A percentile compares a stretch with the other conserved stretches of the same genome.
phyloP scores from a whole-genome alignment of 129 eudicot species.

The Flaveria brownii region DNA sequence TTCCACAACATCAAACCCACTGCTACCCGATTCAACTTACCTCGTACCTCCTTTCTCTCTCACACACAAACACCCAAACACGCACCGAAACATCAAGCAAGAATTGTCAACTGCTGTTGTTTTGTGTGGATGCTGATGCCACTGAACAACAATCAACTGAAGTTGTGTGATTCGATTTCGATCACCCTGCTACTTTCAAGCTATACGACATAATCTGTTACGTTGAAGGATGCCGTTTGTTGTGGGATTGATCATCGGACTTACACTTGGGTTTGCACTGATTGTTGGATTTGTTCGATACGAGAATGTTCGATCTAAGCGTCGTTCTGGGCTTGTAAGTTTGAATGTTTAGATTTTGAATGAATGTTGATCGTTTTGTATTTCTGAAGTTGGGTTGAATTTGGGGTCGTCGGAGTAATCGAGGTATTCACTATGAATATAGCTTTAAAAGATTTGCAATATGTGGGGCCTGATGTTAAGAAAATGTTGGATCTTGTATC shows the following conservation, averaged over 20 bases:
- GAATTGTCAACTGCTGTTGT: background rate
- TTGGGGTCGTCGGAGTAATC: no score
- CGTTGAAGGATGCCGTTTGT: constrained; percentile 54
- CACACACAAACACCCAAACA: constrained; percentile 10
- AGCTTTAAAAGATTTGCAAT: no score
- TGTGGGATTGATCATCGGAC: constrained; percentile 64
- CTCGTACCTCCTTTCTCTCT: background rate
- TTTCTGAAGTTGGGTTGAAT: no score
- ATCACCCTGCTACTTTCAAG: no score
- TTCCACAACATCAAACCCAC: background rate
- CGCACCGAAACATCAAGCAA: constrained; percentile 10
- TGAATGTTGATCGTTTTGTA: background rate
- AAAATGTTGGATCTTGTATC: no score
- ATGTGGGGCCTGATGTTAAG: no score
- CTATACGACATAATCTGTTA: no score
- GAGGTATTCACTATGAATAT: no score
- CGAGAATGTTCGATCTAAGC: constrained; percentile 78
- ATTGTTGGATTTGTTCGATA: constrained; percentile 71
- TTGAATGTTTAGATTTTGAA: background rate
- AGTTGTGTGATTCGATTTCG: background rate
- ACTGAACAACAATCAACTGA: constrained; percentile 3
- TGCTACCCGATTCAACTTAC: background rate
- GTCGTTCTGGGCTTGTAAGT: constrained; percentile 68
- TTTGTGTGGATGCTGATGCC: background rate
- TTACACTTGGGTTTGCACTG: constrained; percentile 53